phyloP scores from a whole-genome alignment of 2,329 filamentous ascomycete genomes.

The Bipolaris cookei region DNA sequence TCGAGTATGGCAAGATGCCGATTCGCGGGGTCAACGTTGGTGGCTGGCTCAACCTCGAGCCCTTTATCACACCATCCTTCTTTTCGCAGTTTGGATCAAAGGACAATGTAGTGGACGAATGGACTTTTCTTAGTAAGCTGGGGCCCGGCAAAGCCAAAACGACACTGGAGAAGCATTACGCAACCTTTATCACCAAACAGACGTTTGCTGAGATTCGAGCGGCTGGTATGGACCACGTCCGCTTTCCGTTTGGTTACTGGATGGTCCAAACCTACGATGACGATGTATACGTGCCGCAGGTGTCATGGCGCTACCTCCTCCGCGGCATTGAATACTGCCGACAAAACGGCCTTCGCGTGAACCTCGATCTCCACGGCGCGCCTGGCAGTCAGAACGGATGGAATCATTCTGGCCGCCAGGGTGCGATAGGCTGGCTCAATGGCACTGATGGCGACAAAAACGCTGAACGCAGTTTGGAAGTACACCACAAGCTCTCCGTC shows the following conservation, averaged over 20 bases:
- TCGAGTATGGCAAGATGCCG: slow-evolving; percentile 79
- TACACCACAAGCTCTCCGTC: slow-evolving; percentile 83
- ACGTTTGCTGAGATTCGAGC: slow-evolving; percentile 84
- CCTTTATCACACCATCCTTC: slow-evolving; percentile 92
- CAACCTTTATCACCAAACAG: slow-evolving; percentile 81
- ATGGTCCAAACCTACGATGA: slow-evolving; percentile 81
- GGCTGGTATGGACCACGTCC: slow-evolving; percentile 94
- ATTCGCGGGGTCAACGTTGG: slow-evolving; percentile 91
- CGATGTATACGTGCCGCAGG: slow-evolving; percentile 86
- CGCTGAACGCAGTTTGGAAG: slow-evolving; percentile 78
- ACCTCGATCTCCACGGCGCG: slow-evolving; percentile 89
- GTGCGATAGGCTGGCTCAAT: slow-evolving; percentile 84
- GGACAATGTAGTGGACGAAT: slow-evolving; percentile 83
- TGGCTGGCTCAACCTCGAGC: slow-evolving; percentile 92
- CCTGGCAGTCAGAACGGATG: slow-evolving; percentile 96
- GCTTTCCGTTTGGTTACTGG: slow-evolving; percentile 96
- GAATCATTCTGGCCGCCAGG: slow-evolving; percentile 91
- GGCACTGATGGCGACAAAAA: slow-evolving; percentile 84
- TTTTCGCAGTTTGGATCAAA: slow-evolving; percentile 71
- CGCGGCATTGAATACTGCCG: slow-evolving; percentile 92
- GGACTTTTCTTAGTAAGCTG: slow-evolving; percentile 74
- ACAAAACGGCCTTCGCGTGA: slow-evolving; percentile 88
- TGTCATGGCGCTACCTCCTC: slow-evolving; percentile 91
- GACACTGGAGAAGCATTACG: slow-evolving; percentile 88
- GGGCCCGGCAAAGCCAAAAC: slow-evolving; percentile 67